phyloP scores from a whole-genome alignment of 768 basidiomycete genomes.

The Chalciporus chontae region DNA sequence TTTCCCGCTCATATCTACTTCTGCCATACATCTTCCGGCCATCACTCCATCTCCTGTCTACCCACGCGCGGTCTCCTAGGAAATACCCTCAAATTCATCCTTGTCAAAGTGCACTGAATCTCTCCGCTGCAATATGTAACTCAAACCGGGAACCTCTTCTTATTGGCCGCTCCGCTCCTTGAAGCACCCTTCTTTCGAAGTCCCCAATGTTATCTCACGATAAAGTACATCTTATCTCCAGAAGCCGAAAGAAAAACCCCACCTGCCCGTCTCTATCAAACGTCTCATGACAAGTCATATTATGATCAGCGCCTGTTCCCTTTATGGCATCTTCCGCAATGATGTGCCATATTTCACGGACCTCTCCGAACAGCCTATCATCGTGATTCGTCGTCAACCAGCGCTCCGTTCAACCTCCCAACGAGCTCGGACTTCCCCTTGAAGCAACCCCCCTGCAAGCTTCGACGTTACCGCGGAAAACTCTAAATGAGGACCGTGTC shows the following conservation, averaged over 20 bases:
- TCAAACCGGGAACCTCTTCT: neutral
- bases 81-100: constrained; percentile 1
- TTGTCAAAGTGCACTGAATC: too few relatives aligned
- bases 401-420: neutral
- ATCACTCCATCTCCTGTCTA: neutral
- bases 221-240: constrained; percentile 3
- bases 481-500: neutral
- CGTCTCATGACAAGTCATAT: neutral
- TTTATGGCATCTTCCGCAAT: neutral
- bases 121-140: neutral
- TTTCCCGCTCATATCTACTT: constrained; percentile 1
- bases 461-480: neutral
- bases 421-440: neutral
- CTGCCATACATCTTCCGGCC: constrained; percentile 6
- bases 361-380: neutral
- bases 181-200: neutral
- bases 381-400: too few relatives aligned
- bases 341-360: neutral
- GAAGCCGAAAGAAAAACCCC: neutral
- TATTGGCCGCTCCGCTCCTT: too few relatives aligned
- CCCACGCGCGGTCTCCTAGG: constrained; percentile 33
- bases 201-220: neutral
- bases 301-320: neutral
- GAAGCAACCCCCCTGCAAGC: neutral
- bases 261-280: neutral